These are phyloP conservation scores for Hypericum perforatum DNA, from an alignment of 345 rosid species.

Conservation along the genomic window DNA sequence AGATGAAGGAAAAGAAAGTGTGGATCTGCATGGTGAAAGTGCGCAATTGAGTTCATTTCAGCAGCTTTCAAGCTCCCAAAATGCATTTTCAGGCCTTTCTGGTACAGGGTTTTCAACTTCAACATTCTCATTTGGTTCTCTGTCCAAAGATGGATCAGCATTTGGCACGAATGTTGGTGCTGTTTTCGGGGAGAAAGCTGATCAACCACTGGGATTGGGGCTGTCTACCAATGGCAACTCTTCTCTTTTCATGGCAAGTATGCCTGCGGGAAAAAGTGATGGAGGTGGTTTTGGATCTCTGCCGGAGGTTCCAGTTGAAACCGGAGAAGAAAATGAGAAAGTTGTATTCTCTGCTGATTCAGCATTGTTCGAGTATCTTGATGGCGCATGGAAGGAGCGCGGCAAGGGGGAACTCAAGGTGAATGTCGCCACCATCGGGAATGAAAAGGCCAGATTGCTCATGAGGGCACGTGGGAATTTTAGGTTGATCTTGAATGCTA, in stretches of 20 bases:
- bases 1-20: conserved; percentile 26
- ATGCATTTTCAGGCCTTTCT: conserved; percentile 90
- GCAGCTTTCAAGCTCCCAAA: conserved; percentile 88
- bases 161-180: conserved; percentile 26
- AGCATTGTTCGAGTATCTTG: conserved; percentile 55
- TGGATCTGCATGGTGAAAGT: conserved; percentile 37
- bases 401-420: conserved; percentile 94
- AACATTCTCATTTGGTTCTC: conserved; percentile 58
- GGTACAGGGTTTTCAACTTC: conserved; percentile 72
- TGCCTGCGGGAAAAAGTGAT: conserved; percentile 48
- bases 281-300: conserved; percentile 49
- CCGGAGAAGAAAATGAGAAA: conserved; percentile 90
- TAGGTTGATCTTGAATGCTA: conserved; percentile 82
- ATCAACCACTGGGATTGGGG: conserved; percentile 44
- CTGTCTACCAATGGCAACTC: conserved; percentile 51
- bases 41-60: conserved; percentile 65
- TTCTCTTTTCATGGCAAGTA: conserved; percentile 41
- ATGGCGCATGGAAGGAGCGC: conserved; percentile 90
- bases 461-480: conserved; percentile 93
- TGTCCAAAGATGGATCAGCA: conserved; percentile 45
- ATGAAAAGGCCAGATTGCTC: conserved; percentile 56
- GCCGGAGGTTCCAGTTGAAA: conserved; percentile 78
- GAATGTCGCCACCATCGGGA: conserved; percentile 48
- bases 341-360: conserved; percentile 74
- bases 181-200: conserved; percentile 32